Base-by-base conservation (phyloP, 73 alveolate species). In the Tetrahymena elliotti region DNA sequence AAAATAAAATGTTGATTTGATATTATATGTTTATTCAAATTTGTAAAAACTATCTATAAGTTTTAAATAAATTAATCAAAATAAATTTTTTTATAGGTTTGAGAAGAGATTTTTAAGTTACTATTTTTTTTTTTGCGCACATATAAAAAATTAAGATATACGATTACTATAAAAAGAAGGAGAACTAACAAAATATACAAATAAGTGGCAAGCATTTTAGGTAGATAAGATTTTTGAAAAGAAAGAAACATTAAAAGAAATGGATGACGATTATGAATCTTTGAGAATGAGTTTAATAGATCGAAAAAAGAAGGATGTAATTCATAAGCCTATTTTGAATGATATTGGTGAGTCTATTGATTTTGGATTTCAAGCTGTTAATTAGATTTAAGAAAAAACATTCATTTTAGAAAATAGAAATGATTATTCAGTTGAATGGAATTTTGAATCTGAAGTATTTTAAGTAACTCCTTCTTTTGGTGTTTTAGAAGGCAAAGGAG, bases 401-500 rank as follows among this genome's bases (percentile, higher is more conserved):
- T 68, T 68, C 88, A 68, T 36, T 27, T 68, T 68, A 24, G 88
- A 68, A 31, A 68, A 68, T 68, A 27, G n/a, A 31, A 68, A 68
- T 68, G 88, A 68, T 16, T 68, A 68, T 68, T 6, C 12, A 7
- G 88, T 68, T 68, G 88, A 68, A 68, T 68, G 88, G 88, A 68
- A 68, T 68, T 68, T 68, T 68, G 88, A 68, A n/a, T 68, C 88
- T 6, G 88, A 68, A 68, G 1, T 68, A 68, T 68, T 68, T 10
- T 68, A 68, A 24, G 88, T 68, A 31, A n/a, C 11, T 24, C 88
- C 88, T 68, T 24, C 88, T 10, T 38, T 83, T 84, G 93, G 96
- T 41, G 95, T 92, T 83, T 84, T 84, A 96, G 97, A 94, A 39
- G 95, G 95, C 93, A 98, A 96, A 93, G 96, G 98, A 95, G 97